These are phyloP conservation scores for Vigna nakashimae DNA, from an alignment of 306 rosid species.

Conservation along the genomic window DNA sequence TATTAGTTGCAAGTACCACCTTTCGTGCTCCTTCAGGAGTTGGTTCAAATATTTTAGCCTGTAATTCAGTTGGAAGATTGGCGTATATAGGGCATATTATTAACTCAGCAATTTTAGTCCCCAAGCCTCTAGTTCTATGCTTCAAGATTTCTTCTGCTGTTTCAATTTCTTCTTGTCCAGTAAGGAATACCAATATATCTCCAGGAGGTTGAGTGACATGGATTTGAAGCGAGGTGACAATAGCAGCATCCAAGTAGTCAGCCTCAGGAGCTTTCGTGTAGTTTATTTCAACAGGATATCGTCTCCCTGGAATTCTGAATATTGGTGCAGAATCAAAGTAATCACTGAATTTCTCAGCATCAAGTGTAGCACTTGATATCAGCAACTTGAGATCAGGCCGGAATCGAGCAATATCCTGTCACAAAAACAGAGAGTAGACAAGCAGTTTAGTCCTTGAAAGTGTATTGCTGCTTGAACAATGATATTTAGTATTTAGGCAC, in stretches of 20 bases:
- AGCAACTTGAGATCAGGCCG: conserved; percentile 93
- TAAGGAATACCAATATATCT: conserved; percentile 88
- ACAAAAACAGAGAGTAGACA: conserved; percentile 30
- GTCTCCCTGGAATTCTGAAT: conserved; percentile 90
- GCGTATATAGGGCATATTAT: conserved; percentile 97
- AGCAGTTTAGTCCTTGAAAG: background rate
- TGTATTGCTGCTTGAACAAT: background rate
- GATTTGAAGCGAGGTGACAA: conserved; percentile 90
- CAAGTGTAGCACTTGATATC: conserved; percentile 97
- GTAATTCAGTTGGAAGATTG: conserved; percentile 92
- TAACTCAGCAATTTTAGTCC: conserved; percentile 92
- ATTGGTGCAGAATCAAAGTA: conserved; percentile 97
- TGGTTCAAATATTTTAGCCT: conserved; percentile 94
- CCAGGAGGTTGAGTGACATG: conserved; percentile 93
- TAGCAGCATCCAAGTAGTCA: conserved; percentile 95
- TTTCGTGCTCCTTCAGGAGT: conserved; percentile 98
- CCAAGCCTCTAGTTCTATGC: conserved; percentile 85
- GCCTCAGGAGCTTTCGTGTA: conserved; percentile 97
- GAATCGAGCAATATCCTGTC: conserved; percentile 88
- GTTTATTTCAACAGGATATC: conserved; percentile 91
- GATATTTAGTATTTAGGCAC: background rate
- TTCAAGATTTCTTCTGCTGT: conserved; percentile 96
- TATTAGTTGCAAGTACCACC: conserved; percentile 95
- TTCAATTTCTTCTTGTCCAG: conserved; percentile 98
- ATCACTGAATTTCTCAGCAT: conserved; percentile 93